Base-by-base conservation (phyloP, 495 filamentous ascomycete species). In the Tuber umbilicatum region DNA sequence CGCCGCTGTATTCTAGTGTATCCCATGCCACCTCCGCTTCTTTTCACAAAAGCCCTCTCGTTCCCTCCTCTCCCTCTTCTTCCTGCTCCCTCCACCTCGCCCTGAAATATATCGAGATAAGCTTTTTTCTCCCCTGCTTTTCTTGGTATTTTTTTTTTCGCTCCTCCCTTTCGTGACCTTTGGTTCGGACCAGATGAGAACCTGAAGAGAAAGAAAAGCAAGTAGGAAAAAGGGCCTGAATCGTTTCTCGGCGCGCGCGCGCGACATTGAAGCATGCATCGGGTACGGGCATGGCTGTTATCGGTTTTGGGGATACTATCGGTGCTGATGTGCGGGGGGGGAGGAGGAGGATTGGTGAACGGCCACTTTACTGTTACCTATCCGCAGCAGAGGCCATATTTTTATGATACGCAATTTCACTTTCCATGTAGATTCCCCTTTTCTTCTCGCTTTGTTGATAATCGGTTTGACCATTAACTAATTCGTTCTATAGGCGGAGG, bases 301-400 rank as follows among this genome's bases (percentile, higher is more conserved):
- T 64, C n/a, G 27, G 55, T 64, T 31, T 64, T 35, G 12, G 55
- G 55, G 19, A 35, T 35, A 64, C 55, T 64, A 6, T 64, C 27
- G 27, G 27, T 64, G 35, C 35, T 64, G 27, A 64, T 64, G 55
- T 64, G 55, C 27, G 55, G 55, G 55, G n/a, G 42, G 17, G 42
- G 42, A 43, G 14, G n/a, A 31, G 55, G 55, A 64, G 55, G 55
- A 35, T 64, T 72, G 6, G 77, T 74, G 35, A 73, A 74, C 67
- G 77, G 75, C 23, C 77, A 79, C 68, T 79, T 79, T 21, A 2
- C 12, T 7, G 73, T 79, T 47, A 72, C 31, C 6, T 79, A 79
- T 45, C 77, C 77, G 2, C 38, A 71, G 6, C 69, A 74, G 37
- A 69, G 77, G 41, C 43, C 38, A n/a, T 79, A 72, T 27, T 31